phyloP scores from a whole-genome alignment of 192 early-diverging fungal genomes.

The Phycomyces blakesleeanus region DNA sequence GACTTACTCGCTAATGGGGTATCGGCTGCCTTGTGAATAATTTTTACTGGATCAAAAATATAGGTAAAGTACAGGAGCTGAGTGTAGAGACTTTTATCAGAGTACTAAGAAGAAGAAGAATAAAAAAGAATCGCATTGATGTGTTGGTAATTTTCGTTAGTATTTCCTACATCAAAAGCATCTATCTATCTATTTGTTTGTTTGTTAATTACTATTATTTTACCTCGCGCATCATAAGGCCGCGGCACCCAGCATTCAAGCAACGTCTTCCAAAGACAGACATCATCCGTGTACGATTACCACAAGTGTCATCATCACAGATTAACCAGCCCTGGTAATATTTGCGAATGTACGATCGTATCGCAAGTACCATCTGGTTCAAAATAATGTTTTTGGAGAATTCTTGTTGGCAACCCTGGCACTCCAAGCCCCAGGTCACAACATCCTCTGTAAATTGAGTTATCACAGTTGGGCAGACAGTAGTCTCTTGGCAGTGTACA shows the following conservation, averaged over 20 bases:
- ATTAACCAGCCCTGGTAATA: slow-evolving; percentile 73
- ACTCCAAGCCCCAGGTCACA: slow-evolving; percentile 41
- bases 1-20: neutral
- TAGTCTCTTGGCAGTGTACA: slow-evolving; percentile 49
- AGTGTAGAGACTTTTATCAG: neutral
- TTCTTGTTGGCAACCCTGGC: slow-evolving; percentile 49
- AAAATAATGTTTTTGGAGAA: slow-evolving; percentile 48
- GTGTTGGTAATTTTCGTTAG: too few species aligned
- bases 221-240: slow-evolving; percentile 64
- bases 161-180: too few species aligned
- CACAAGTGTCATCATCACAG: slow-evolving; percentile 81
- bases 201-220: slow-evolving; percentile 4
- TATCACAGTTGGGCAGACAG: slow-evolving; percentile 38
- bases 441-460: slow-evolving; percentile 16
- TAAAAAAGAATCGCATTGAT: too few species aligned
- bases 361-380: slow-evolving; percentile 60
- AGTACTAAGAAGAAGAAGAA: neutral
- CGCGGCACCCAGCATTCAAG: slow-evolving; percentile 60
- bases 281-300: slow-evolving; percentile 58
- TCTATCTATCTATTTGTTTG: too few species aligned
- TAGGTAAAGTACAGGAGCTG: neutral
- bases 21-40: neutral
- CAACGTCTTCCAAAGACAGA: slow-evolving; percentile 72
- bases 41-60: neutral
- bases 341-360: slow-evolving; percentile 61